phyloP scores from a whole-genome alignment of 1,284 basidiomycete genomes.

The Heterobasidion irregulare region DNA sequence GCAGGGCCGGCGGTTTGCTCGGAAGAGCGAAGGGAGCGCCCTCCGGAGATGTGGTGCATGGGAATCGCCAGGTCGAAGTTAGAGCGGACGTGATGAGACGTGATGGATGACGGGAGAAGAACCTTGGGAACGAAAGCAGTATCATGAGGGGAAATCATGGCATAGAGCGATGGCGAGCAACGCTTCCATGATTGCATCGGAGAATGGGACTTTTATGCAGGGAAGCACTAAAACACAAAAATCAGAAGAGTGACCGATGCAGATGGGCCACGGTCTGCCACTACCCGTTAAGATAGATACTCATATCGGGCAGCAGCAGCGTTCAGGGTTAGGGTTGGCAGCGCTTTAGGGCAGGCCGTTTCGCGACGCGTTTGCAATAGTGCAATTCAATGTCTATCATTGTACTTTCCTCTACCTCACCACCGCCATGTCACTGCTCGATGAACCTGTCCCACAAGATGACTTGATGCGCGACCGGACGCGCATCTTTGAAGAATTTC shows the following conservation, averaged over 20 bases:
- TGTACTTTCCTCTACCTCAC: constrained; percentile 14
- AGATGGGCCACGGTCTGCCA: not conserved
- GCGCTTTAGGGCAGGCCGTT: constrained; percentile 21
- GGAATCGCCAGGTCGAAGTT: not conserved
- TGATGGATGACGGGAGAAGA: not conserved
- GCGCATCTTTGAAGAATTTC: constrained; percentile 82
- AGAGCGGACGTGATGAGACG: not conserved
- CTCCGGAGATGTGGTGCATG: not conserved
- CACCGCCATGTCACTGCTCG: constrained; percentile 48
- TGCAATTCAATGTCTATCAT: constrained; percentile 9
- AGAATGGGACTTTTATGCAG: not conserved
- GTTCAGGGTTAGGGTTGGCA: not conserved
- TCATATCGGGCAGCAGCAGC: not conserved
- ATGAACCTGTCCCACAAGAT: constrained; percentile 55
- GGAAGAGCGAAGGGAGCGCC: not conserved
- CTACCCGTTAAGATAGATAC: no score
- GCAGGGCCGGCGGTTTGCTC: not conserved
- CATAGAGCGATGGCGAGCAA: not conserved
- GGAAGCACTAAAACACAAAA: not conserved
- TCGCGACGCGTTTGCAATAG: constrained; percentile 1
- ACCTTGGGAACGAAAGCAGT: not conserved
- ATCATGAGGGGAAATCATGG: not conserved
- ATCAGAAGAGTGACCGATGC: not conserved
- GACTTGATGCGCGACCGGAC: constrained; percentile 70
- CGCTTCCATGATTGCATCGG: not conserved